A percentile compares a stretch with the other conserved stretches of the same genome.
phyloP scores from a whole-genome alignment of 2,329 filamentous ascomycete genomes.

The Pyricularia sp. region DNA sequence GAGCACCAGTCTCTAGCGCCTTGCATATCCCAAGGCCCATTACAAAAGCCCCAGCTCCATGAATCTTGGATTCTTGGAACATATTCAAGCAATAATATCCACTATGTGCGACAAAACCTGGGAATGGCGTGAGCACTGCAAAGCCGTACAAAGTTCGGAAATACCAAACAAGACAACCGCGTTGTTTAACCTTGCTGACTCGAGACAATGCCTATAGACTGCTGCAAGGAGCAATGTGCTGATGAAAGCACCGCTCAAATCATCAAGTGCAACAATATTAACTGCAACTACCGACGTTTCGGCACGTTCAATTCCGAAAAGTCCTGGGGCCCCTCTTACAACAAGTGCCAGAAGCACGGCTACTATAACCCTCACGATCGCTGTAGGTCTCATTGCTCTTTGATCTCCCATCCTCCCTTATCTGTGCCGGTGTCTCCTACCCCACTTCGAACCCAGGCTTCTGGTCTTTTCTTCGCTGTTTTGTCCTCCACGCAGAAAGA shows the following conservation, averaged over 20 bases:
- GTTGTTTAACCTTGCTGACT: background rate
- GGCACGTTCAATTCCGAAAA: background rate
- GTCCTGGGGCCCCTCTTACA: constrained; percentile 1
- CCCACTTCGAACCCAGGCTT: background rate
- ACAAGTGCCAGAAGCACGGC: constrained; percentile 3
- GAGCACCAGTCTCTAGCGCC: background rate
- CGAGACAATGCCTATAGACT: background rate
- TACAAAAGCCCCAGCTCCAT: background rate
- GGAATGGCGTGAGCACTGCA: background rate
- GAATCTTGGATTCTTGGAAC: background rate
- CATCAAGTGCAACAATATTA: background rate
- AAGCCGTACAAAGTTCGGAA: background rate
- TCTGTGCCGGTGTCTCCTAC: too few species aligned
- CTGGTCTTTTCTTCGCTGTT: background rate
- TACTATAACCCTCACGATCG: constrained; percentile 1
- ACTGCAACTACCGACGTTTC: background rate
- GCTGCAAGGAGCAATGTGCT: background rate
- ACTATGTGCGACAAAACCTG: background rate
- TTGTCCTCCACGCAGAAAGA: background rate
- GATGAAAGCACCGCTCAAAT: background rate
- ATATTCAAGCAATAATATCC: background rate
- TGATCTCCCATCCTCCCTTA: too few species aligned
- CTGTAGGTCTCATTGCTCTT: background rate
- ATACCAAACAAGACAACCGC: too few species aligned
- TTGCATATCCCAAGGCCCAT: background rate